A percentile compares a stretch with the other conserved stretches of the same genome.
Conservation (phyloP, 2,329 filamentous ascomycete species). For the Aspergillus aculeatus region DNA sequence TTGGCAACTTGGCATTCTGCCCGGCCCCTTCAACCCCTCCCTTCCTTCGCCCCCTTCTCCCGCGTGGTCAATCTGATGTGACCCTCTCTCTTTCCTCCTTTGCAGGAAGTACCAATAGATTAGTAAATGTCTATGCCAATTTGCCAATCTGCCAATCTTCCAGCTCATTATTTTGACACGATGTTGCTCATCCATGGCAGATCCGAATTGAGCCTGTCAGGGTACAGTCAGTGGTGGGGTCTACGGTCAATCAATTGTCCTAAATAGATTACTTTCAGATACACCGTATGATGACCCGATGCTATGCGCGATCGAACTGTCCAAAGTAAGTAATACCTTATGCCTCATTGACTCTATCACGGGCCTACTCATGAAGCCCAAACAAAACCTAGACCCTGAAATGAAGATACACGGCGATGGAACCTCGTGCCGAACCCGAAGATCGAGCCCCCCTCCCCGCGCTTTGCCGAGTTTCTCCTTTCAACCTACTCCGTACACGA, state of each 20-base stretch:
- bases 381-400: neutral
- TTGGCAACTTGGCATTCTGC: constrained; percentile 31
- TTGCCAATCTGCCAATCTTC: neutral
- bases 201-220: neutral
- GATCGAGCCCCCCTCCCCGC: neutral
- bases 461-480: neutral
- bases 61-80: neutral
- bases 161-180: neutral
- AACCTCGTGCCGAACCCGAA: neutral
- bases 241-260: neutral
- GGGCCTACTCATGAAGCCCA: neutral
- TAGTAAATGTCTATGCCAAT: neutral
- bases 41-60: neutral
- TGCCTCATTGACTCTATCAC: neutral
- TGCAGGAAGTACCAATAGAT: neutral
- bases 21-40: constrained; percentile 11
- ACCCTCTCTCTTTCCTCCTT: neutral
- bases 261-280: neutral
- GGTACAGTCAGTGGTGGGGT: neutral
- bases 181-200: neutral
- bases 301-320: too few species aligned
- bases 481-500: neutral
- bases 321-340: too few species aligned
- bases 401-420: neutral
- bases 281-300: neutral